Percentiles rank a stretch among this genome's conserved stretches.
These are phyloP conservation scores for Rhizopus sp. DNA, from an alignment of 371 early-diverging fungal genomes.

Conservation along the genomic window DNA sequence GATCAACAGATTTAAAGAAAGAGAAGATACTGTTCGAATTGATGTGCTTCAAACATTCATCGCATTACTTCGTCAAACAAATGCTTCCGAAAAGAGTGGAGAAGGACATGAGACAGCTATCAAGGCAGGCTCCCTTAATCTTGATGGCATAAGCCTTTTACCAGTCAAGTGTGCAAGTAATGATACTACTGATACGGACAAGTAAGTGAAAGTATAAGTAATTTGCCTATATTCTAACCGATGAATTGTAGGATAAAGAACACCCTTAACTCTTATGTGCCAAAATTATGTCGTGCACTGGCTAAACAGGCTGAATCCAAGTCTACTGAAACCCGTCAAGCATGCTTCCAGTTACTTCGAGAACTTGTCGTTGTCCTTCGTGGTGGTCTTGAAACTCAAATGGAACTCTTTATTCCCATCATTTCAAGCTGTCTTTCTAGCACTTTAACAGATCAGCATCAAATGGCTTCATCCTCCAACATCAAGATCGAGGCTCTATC, in stretches of 20 bases:
- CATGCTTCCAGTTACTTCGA: conserved; percentile 72
- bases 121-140: conserved; percentile 27
- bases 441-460: conserved; percentile 49
- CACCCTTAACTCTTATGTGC: conserved; percentile 57
- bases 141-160: conserved; percentile 55
- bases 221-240: background rate
- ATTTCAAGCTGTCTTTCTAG: conserved; percentile 68
- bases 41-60: conserved; percentile 84
- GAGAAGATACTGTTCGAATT: conserved; percentile 89
- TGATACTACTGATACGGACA: background rate
- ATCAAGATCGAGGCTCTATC: conserved; percentile 82
- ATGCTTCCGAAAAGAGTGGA: conserved; percentile 45
- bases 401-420: conserved; percentile 69
- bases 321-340: conserved; percentile 75
- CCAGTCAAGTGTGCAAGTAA: conserved; percentile 51
- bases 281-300: conserved; percentile 66
- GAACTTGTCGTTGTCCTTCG: conserved; percentile 72
- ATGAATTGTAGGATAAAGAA: conserved; percentile 48
- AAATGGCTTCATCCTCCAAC: conserved; percentile 72
- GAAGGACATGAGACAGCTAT: background rate
- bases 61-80: conserved; percentile 73
- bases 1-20: conserved; percentile 82
- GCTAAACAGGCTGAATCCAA: conserved; percentile 73
- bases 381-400: conserved; percentile 69
- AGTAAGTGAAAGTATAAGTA: background rate